A percentile compares a stretch with the other conserved stretches of the same genome.
These are phyloP conservation scores for Dictyostelium gargantuum DNA, from an alignment of 208 protist species.

Conservation along the genomic window DNA sequence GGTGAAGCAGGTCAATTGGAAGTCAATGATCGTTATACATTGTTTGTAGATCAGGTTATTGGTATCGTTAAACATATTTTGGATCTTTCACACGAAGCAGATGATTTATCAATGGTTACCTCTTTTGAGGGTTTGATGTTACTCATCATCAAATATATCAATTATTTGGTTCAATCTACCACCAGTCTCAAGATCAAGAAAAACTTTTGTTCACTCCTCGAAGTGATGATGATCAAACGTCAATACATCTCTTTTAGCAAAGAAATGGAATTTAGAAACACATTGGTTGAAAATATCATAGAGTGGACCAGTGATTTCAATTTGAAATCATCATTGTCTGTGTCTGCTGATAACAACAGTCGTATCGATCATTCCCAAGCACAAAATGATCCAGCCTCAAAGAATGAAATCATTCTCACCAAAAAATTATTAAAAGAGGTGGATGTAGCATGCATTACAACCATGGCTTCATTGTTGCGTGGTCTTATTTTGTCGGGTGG, in stretches of 20 bases:
- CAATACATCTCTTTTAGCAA: constrained; percentile 70
- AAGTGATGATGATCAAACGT: constrained; percentile 71
- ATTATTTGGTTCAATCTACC: constrained; percentile 27
- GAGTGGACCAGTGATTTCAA: constrained; percentile 74
- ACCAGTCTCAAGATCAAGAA: constrained; percentile 69
- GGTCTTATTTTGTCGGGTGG: constrained; percentile 36
- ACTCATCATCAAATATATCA: constrained; percentile 69
- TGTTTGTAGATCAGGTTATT: constrained; percentile 75
- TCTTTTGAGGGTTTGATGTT: constrained; percentile 72
- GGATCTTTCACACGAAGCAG: constrained; percentile 65
- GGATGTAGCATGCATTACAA: constrained; percentile 65
- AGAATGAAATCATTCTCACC: constrained; percentile 60
- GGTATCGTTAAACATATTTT: constrained; percentile 75
- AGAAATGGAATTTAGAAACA: constrained; percentile 74
- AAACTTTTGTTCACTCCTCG: constrained; percentile 73
- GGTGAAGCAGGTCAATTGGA: constrained; percentile 70
- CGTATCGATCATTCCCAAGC: not conserved
- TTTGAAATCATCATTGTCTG: constrained; percentile 12
- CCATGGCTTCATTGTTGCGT: constrained; percentile 66
- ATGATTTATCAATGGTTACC: constrained; percentile 70
- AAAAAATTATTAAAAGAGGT: constrained; percentile 65
- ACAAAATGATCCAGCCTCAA: not conserved
- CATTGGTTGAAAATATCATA: constrained; percentile 74
- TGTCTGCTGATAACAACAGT: not conserved
- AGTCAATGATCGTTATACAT: constrained; percentile 7